phyloP scores from a whole-genome alignment of 108 stramenopile genomes.

The Fragilaria crotonensis region DNA sequence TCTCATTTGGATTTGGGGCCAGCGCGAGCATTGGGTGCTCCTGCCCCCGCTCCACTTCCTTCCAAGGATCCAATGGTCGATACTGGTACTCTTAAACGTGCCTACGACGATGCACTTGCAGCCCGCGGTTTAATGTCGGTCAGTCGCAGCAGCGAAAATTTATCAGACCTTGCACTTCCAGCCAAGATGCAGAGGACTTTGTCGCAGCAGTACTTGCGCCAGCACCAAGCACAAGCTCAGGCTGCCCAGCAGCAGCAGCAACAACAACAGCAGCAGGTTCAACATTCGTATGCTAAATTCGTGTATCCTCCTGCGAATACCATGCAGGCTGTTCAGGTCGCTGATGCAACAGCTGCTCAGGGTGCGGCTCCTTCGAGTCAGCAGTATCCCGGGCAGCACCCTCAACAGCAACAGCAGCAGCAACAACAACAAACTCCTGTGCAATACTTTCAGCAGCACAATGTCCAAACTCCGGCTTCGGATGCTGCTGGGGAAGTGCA shows the following conservation, averaged over 20 bases:
- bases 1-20: constrained; percentile 6
- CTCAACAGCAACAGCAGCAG: neutral
- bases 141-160: constrained; percentile 72
- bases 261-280: constrained; percentile 6
- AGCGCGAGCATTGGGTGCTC: neutral
- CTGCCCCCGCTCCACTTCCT: constrained; percentile 35
- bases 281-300: constrained; percentile 14
- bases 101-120: constrained; percentile 86
- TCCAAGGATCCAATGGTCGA: constrained; percentile 20
- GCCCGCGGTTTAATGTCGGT: constrained; percentile 84
- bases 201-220: constrained; percentile 73
- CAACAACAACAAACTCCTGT: neutral
- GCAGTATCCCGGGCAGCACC: constrained; percentile 41
- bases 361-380: constrained; percentile 11
- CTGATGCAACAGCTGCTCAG: neutral
- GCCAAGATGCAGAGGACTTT: constrained; percentile 82
- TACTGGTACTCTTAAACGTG: constrained; percentile 65
- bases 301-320: constrained; percentile 5
- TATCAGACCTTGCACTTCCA: constrained; percentile 80
- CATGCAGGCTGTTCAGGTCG: neutral
- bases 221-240: constrained; percentile 38
- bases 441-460: neutral
- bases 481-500: constrained; percentile 41
- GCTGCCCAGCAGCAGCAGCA: constrained; percentile 25
- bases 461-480: neutral